Evolutionary conservation across 768 basidiomycete genomes (phyloP).

Genomic region (Suillus subaureus): DNA sequence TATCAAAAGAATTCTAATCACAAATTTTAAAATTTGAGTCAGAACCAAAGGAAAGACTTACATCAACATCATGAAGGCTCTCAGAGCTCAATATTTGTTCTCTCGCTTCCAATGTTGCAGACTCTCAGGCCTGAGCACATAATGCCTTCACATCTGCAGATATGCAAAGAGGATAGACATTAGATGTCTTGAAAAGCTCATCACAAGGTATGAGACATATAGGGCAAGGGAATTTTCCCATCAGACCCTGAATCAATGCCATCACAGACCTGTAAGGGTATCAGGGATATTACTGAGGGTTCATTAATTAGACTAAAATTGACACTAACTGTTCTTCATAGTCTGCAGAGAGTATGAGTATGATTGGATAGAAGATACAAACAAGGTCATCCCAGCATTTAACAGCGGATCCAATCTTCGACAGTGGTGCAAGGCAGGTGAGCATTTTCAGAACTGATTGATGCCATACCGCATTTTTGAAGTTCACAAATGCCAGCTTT

Average conservation of each 20-base stretch:
- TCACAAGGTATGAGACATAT: too few species aligned
- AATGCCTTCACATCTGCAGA: too few species aligned
- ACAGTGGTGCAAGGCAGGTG: conserved; percentile 14
- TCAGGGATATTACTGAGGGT: too few species aligned
- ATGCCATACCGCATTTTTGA: conserved; percentile 27
- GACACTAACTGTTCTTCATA: conserved; percentile 20
- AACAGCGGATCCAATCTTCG: conserved; percentile 13
- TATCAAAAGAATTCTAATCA: conserved; percentile 37
- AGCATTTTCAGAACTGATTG: conserved; percentile 26
- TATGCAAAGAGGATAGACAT: too few species aligned
- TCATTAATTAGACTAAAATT: too few species aligned
- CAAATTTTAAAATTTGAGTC: too few species aligned
- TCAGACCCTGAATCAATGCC: too few species aligned
- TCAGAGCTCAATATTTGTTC: conserved; percentile 12
- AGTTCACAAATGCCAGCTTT: conserved; percentile 16
- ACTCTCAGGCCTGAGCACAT: too few species aligned
- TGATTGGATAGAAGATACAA: conserved; percentile 16
- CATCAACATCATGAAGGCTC: conserved; percentile 19
- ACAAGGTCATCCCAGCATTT: conserved; percentile 9
- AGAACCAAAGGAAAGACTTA: conserved; percentile 2
- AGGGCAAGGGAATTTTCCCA: too few species aligned
- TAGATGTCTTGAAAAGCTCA: too few species aligned
- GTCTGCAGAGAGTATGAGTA: conserved; percentile 27
- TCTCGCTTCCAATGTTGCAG: conserved; percentile 9
- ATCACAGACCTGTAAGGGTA: neutral